Percentiles rank a stretch among this genome's conserved stretches.
Conservation (phyloP, 768 basidiomycete species). For the Suillus paluster region DNA sequence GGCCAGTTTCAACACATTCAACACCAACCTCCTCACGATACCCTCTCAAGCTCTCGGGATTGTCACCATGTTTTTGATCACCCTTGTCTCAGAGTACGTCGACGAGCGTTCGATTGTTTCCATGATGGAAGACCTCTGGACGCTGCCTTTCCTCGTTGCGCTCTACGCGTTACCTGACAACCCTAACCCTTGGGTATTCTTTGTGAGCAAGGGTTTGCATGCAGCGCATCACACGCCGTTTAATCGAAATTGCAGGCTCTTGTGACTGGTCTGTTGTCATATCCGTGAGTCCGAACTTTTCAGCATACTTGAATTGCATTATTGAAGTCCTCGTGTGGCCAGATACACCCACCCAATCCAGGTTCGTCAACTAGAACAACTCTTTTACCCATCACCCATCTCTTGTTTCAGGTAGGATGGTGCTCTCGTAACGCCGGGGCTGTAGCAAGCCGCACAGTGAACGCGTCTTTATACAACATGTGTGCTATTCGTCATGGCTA, state of each 20-base stretch:
- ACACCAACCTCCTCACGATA: constrained; percentile 64
- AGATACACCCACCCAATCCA: constrained; percentile 56
- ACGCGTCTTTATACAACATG: constrained; percentile 65
- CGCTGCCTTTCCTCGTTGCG: constrained; percentile 62
- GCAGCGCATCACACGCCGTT: neutral
- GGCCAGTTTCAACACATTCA: constrained; percentile 58
- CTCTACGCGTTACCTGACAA: constrained; percentile 51
- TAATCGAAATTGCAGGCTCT: constrained; percentile 36
- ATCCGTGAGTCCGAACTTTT: constrained; percentile 37
- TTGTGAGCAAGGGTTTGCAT: constrained; percentile 36
- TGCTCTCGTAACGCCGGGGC: constrained; percentile 63
- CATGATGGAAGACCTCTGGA: constrained; percentile 61
- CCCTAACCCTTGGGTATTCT: constrained; percentile 58
- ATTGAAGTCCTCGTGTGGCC: constrained; percentile 9
- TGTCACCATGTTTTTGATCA: constrained; percentile 53
- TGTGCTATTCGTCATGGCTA: constrained; percentile 8
- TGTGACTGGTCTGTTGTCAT: constrained; percentile 49
- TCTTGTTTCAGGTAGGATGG: constrained; percentile 49
- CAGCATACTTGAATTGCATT: constrained; percentile 12
- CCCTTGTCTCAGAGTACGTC: constrained; percentile 54
- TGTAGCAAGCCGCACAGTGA: constrained; percentile 63
- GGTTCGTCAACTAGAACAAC: constrained; percentile 19
- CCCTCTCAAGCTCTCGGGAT: constrained; percentile 57
- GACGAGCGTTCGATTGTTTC: constrained; percentile 59
- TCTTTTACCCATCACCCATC: neutral